phyloP scores from a whole-genome alignment of 202 grass and related monocot species.

The Carex sylvatica region DNA sequence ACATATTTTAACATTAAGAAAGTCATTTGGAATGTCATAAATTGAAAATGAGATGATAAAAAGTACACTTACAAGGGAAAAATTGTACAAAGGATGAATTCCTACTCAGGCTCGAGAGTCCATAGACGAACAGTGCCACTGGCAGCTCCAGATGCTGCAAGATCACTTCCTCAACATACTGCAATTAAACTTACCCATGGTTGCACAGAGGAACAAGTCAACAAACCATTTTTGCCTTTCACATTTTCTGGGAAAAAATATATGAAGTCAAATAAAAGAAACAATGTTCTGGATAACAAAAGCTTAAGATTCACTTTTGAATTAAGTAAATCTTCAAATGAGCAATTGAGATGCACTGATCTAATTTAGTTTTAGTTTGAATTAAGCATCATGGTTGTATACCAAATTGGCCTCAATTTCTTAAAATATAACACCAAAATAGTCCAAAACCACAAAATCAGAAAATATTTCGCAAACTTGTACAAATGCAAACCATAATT shows the following conservation, averaged over 20 bases:
- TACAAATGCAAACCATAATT: background rate
- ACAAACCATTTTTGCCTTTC: conserved; percentile 29
- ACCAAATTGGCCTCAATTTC: background rate
- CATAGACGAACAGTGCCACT: conserved; percentile 70
- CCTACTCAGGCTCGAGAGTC: conserved; percentile 70
- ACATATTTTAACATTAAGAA: background rate
- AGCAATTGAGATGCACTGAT: background rate
- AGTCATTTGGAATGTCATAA: background rate
- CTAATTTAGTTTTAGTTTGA: background rate
- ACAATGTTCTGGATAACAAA: background rate
- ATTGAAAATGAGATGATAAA: background rate
- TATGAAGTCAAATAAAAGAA: background rate
- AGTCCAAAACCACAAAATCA: background rate
- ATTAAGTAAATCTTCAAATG: background rate
- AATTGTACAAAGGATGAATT: conserved; percentile 52
- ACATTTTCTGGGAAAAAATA: conserved; percentile 43
- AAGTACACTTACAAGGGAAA: conserved; percentile 44
- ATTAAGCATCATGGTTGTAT: background rate
- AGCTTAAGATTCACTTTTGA: background rate
- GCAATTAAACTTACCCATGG: conserved; percentile 75
- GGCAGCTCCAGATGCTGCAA: conserved; percentile 78
- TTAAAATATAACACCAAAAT: background rate
- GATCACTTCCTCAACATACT: conserved; percentile 68
- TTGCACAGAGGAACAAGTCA: conserved; percentile 36
- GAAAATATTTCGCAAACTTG: background rate